phyloP scores from a whole-genome alignment of 495 filamentous ascomycete species.

The Tuber microsphaerosporum region DNA sequence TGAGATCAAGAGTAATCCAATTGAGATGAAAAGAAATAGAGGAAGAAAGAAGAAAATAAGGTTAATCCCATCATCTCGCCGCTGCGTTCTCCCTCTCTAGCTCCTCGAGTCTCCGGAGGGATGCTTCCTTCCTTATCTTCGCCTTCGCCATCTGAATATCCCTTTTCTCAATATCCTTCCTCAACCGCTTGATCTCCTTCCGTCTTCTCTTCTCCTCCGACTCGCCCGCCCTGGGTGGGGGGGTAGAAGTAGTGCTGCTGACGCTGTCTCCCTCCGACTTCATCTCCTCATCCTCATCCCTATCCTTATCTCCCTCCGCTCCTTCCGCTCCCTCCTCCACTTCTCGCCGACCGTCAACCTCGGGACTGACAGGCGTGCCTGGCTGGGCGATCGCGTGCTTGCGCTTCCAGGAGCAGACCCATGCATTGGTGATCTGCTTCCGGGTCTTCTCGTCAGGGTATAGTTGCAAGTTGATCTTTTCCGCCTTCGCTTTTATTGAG shows the following conservation, averaged over 20 bases:
- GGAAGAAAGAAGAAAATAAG: slow-evolving; percentile 22
- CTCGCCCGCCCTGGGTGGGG: slow-evolving; percentile 25
- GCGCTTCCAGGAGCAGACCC: slow-evolving; percentile 30
- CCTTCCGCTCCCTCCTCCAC: slow-evolving; percentile 6
- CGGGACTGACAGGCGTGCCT: slow-evolving; percentile 8
- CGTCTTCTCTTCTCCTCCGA: slow-evolving; percentile 32
- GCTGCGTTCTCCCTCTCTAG: slow-evolving; percentile 26
- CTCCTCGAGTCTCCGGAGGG: slow-evolving; percentile 27
- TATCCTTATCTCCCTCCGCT: background rate
- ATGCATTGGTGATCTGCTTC: slow-evolving; percentile 27
- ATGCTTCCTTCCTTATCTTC: slow-evolving; percentile 33
- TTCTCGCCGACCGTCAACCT: slow-evolving; percentile 23
- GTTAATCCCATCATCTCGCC: slow-evolving; percentile 18
- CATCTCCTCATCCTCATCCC: slow-evolving; percentile 17
- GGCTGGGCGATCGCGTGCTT: slow-evolving; percentile 18
- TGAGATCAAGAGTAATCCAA: background rate
- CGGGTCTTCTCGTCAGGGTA: slow-evolving; percentile 24
- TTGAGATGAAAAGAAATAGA: slow-evolving; percentile 9
- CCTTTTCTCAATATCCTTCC: slow-evolving; percentile 33
- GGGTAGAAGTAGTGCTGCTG: slow-evolving; percentile 9
- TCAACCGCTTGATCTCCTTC: slow-evolving; percentile 31
- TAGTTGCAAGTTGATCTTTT: slow-evolving; percentile 26
- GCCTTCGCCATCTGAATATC: slow-evolving; percentile 36
- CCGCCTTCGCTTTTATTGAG: slow-evolving; percentile 23
- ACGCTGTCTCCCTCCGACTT: slow-evolving; percentile 24